A percentile compares a stretch with the other conserved stretches of the same genome.
Evolutionary conservation across 352 stramenopile genomes (phyloP).

Genomic region (Globisporangium yorkense): DNA sequence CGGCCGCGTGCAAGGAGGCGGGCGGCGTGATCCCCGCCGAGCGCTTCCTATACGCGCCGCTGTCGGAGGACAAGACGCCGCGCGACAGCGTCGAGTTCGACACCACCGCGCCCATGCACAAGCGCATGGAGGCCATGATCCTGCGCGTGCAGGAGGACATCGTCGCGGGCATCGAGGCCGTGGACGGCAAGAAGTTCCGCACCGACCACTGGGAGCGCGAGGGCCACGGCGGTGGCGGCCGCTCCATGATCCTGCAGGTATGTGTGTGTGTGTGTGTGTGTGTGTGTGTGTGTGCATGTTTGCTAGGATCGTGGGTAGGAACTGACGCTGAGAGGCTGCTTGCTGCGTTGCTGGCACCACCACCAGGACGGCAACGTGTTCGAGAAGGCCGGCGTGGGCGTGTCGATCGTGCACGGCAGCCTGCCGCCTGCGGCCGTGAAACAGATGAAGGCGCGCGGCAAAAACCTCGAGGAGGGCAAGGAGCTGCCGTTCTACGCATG

Average conservation of each 20-base stretch:
- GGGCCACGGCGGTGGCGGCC: slow-evolving; percentile 92
- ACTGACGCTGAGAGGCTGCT: background rate
- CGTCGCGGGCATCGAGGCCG: slow-evolving; percentile 77
- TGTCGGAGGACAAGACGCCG: slow-evolving; percentile 58
- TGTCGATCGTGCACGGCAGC: slow-evolving; percentile 96
- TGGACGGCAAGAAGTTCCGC: slow-evolving; percentile 94
- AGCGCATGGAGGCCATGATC: slow-evolving; percentile 82
- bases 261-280: background rate
- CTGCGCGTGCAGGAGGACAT: slow-evolving; percentile 84
- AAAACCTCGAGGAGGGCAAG: slow-evolving; percentile 61
- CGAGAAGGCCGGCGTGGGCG: slow-evolving; percentile 97
- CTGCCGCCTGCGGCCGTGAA: slow-evolving; percentile 86
- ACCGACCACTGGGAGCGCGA: slow-evolving; percentile 94
- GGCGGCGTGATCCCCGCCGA: slow-evolving; percentile 24
- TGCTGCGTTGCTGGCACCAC: background rate
- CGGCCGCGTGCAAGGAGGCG: slow-evolving; percentile 24
- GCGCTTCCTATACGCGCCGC: slow-evolving; percentile 57
- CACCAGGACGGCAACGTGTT: slow-evolving; percentile 92
- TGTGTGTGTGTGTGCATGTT: background rate
- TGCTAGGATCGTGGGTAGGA: background rate
- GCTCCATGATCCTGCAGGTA: slow-evolving; percentile 90
- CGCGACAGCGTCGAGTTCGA: slow-evolving; percentile 76
- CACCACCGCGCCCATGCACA: slow-evolving; percentile 49
- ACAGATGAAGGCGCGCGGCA: slow-evolving; percentile 79
- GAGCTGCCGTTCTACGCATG: slow-evolving; percentile 95